These are phyloP conservation scores for Geosmithia morbida DNA, from an alignment of 2,329 filamentous ascomycete genomes.

Conservation along the genomic window DNA sequence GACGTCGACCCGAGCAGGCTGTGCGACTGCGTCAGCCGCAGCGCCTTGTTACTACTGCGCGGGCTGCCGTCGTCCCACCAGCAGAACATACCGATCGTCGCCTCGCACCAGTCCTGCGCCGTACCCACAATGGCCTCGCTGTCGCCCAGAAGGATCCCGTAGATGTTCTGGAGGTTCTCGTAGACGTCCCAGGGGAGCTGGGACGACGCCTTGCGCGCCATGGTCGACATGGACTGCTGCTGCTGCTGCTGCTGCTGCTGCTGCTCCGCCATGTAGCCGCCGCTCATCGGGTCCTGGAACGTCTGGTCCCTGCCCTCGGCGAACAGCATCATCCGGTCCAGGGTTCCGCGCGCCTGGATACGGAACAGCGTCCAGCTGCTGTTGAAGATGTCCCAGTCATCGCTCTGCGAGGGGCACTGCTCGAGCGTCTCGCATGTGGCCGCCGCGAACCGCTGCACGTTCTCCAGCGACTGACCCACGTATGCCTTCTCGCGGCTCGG, in stretches of 20 bases:
- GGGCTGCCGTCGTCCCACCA: conserved; percentile 66
- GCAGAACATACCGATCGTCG: conserved; percentile 63
- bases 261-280: conserved; percentile 25
- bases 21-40: conserved; percentile 17
- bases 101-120: conserved; percentile 86
- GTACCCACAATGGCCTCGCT: conserved; percentile 60
- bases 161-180: conserved; percentile 67
- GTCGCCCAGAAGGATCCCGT: conserved; percentile 67
- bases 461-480: conserved; percentile 58
- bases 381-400: conserved; percentile 72
- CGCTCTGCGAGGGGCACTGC: conserved; percentile 53
- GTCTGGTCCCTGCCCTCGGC: conserved; percentile 56
- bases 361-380: conserved; percentile 77
- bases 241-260: conserved; percentile 12
- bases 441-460: conserved; percentile 58
- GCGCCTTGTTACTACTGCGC: conserved; percentile 22
- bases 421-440: conserved; percentile 56
- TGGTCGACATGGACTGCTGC: conserved; percentile 41
- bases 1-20: conserved; percentile 6
- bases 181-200: conserved; percentile 84
- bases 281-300: conserved; percentile 13
- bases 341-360: conserved; percentile 53
- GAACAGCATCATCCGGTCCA: conserved; percentile 60
- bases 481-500: conserved; percentile 52
- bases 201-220: conserved; percentile 67